Conservation (phyloP, 306 rosid genomes). For the Begonia masoniana region DNA sequence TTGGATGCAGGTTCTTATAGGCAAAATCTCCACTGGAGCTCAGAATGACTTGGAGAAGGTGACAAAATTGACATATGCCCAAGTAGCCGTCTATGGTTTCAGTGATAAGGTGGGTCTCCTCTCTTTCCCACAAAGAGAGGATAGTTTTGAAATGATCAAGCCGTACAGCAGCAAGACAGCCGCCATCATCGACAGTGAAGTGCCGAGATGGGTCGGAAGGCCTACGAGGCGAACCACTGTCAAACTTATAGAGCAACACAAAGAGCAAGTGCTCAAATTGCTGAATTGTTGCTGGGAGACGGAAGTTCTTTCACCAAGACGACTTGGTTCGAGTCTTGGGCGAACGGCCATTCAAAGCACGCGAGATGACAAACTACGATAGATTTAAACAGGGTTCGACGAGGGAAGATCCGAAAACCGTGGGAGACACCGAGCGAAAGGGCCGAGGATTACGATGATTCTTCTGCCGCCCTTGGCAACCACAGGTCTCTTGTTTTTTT, state of each 20-base stretch:
- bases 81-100: slow-evolving; percentile 29
- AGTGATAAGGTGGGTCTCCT: slow-evolving; percentile 31
- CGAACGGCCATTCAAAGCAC: slow-evolving; percentile 22
- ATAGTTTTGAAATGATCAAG: slow-evolving; percentile 19
- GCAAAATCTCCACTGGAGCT: slow-evolving; percentile 34
- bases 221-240: slow-evolving; percentile 18
- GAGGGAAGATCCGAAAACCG: slow-evolving; percentile 25
- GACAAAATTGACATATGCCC: slow-evolving; percentile 34
- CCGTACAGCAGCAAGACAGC: slow-evolving; percentile 31
- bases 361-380: slow-evolving; percentile 20
- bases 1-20: slow-evolving; percentile 20
- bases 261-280: slow-evolving; percentile 19
- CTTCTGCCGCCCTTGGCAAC: slow-evolving; percentile 46
- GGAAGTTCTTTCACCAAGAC: slow-evolving; percentile 30
- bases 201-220: slow-evolving; percentile 35
- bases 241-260: slow-evolving; percentile 25
- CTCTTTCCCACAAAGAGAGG: slow-evolving; percentile 25
- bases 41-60: slow-evolving; percentile 35
- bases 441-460: slow-evolving; percentile 40
- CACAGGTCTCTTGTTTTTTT: too few species aligned
- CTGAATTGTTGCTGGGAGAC: slow-evolving; percentile 29
- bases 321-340: slow-evolving; percentile 26
- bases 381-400: slow-evolving; percentile 21
- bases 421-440: slow-evolving; percentile 19
- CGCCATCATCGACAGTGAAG: slow-evolving; percentile 29